Evolutionary conservation across 192 early-diverging fungal species (phyloP).

Genomic region (Coemansia sp.): DNA sequence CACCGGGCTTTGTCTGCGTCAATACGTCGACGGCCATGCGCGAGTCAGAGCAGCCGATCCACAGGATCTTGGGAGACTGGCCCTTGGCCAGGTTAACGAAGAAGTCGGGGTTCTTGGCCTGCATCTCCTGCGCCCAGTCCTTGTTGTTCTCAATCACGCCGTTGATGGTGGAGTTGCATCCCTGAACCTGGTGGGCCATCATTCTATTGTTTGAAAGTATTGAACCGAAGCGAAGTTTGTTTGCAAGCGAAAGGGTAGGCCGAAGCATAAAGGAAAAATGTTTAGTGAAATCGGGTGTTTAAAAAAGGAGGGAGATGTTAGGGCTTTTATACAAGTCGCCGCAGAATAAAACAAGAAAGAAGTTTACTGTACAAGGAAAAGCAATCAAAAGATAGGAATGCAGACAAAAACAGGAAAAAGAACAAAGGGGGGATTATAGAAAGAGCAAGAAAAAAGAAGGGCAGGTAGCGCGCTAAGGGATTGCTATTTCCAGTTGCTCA

Average conservation of each 20-base stretch:
- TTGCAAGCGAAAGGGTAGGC: slow-evolving; percentile 19
- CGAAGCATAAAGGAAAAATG: slow-evolving; percentile 20
- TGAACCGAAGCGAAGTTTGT: slow-evolving; percentile 29
- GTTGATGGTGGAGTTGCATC: slow-evolving; percentile 16
- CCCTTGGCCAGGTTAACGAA: slow-evolving; percentile 68
- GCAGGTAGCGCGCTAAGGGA: not conserved
- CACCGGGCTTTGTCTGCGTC: slow-evolving; percentile 60
- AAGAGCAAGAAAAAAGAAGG: not conserved
- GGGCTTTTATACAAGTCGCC: slow-evolving; percentile 15
- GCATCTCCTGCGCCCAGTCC: slow-evolving; percentile 60
- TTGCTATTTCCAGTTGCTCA: not conserved
- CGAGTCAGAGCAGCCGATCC: slow-evolving; percentile 91
- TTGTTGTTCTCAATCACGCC: slow-evolving; percentile 53
- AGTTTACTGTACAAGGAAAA: not conserved
- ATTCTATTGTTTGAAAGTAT: slow-evolving; percentile 20
- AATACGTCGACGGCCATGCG: slow-evolving; percentile 84
- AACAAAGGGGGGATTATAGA: not conserved
- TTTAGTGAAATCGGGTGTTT: not conserved
- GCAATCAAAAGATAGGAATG: not conserved
- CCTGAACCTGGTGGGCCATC: slow-evolving; percentile 20
- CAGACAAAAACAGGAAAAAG: not conserved
- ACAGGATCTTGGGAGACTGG: slow-evolving; percentile 83
- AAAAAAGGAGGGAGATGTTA: not conserved
- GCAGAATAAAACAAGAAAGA: not conserved
- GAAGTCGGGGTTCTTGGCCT: slow-evolving; percentile 61